These are phyloP conservation scores for Paramarasmius palmivorus DNA, from an alignment of 1,284 basidiomycete genomes.

Conservation along the genomic window DNA sequence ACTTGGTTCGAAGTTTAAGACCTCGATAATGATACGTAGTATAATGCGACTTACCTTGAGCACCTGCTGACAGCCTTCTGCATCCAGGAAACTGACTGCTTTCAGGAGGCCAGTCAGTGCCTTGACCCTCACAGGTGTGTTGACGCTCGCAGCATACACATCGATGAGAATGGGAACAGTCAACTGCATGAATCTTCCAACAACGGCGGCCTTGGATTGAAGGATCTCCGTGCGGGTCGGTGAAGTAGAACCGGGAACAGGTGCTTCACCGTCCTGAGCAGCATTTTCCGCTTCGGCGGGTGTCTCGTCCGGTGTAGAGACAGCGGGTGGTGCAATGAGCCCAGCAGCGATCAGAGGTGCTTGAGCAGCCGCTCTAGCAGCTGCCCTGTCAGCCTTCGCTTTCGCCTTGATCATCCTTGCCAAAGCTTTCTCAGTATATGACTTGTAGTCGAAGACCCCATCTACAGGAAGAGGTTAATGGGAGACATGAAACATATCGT, in stretches of 20 bases:
- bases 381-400: slow-evolving; percentile 73
- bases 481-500: slow-evolving; percentile 8
- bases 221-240: slow-evolving; percentile 71
- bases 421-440: slow-evolving; percentile 87
- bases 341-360: slow-evolving; percentile 28
- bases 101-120: slow-evolving; percentile 85
- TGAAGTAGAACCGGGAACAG: slow-evolving; percentile 32
- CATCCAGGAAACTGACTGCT: slow-evolving; percentile 84
- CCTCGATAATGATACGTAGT: background rate
- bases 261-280: slow-evolving; percentile 6
- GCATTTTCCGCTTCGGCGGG: slow-evolving; percentile 20
- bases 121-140: slow-evolving; percentile 82
- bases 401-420: slow-evolving; percentile 73
- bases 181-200: slow-evolving; percentile 81
- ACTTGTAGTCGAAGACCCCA: slow-evolving; percentile 90
- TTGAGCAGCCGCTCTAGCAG: slow-evolving; percentile 55
- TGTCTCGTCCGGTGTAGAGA: slow-evolving; percentile 24
- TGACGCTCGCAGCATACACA: slow-evolving; percentile 93
- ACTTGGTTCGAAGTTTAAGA: slow-evolving; percentile 43
- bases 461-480: slow-evolving; percentile 45
- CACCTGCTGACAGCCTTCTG: slow-evolving; percentile 72
- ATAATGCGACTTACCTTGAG: slow-evolving; percentile 55
- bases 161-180: slow-evolving; percentile 92
- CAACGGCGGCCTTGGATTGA: slow-evolving; percentile 72
- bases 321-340: slow-evolving; percentile 29